Conservation (phyloP, 1,284 basidiomycete species). For the Athelia sp. region DNA sequence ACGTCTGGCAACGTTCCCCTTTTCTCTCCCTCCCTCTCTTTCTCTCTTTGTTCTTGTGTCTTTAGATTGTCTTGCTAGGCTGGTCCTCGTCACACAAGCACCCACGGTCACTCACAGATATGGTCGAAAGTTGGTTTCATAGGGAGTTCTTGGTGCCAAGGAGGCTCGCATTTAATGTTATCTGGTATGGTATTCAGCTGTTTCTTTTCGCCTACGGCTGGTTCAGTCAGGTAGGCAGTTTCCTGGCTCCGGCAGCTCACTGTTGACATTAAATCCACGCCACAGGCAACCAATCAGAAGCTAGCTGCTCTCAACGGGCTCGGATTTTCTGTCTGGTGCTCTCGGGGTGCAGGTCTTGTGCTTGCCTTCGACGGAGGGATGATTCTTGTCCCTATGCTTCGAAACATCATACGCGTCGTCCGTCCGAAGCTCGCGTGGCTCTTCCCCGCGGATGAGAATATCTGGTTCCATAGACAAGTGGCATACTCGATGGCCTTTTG, state of each 20-base stretch:
- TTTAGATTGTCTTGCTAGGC: slow-evolving; percentile 39
- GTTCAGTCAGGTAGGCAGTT: slow-evolving; percentile 60
- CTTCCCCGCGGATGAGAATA: slow-evolving; percentile 86
- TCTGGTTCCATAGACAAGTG: slow-evolving; percentile 90
- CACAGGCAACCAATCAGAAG: slow-evolving; percentile 54
- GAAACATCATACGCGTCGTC: slow-evolving; percentile 77
- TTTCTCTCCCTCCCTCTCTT: slow-evolving; percentile 16
- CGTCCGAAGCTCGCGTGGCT: slow-evolving; percentile 74
- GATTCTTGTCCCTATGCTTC: slow-evolving; percentile 81
- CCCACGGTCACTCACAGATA: slow-evolving; percentile 26
- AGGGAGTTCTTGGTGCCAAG: slow-evolving; percentile 60
- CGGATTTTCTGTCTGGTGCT: slow-evolving; percentile 78
- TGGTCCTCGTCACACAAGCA: slow-evolving; percentile 37
- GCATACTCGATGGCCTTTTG: slow-evolving; percentile 88
- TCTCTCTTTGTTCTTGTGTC: slow-evolving; percentile 22
- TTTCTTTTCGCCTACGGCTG: slow-evolving; percentile 74
- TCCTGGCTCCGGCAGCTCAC: neutral
- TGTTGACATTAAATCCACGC: neutral
- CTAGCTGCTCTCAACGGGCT: slow-evolving; percentile 74
- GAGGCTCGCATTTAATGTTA: slow-evolving; percentile 65
- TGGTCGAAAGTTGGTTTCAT: slow-evolving; percentile 66
- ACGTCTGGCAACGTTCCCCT: slow-evolving; percentile 20
- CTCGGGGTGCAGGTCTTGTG: slow-evolving; percentile 82
- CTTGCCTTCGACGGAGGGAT: slow-evolving; percentile 80
- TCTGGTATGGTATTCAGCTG: slow-evolving; percentile 74